Conservation (phyloP, 805 yeast genomes). For the Metschnikowia similis region DNA sequence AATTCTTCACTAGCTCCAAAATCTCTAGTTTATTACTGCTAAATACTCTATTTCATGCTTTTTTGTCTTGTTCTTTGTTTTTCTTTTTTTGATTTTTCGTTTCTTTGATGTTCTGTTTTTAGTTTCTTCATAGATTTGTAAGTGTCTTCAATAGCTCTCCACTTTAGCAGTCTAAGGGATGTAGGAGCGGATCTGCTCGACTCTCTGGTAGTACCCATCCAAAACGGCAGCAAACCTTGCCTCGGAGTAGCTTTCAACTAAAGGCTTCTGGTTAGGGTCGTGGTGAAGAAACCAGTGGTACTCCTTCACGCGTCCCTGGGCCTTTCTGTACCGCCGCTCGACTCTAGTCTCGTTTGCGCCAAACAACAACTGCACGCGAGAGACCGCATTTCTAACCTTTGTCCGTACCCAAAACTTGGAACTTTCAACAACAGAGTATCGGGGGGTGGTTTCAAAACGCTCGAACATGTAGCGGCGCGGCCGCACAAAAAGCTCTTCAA, state of each 20-base stretch:
- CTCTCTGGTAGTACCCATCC: neutral
- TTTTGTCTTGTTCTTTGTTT: too few relatives aligned
- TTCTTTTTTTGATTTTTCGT: too few relatives aligned
- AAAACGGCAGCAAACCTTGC: neutral
- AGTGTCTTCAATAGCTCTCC: too few relatives aligned
- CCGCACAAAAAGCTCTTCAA: neutral
- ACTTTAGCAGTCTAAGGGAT: neutral
- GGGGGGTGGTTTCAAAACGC: neutral
- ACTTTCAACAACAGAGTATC: neutral
- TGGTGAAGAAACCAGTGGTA: neutral
- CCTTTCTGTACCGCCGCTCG: neutral
- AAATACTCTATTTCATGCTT: too few relatives aligned
- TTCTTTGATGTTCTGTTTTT: too few relatives aligned
- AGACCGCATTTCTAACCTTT: neutral
- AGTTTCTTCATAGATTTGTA: too few relatives aligned
- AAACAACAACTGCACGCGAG: neutral
- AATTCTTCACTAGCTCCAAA: too few relatives aligned
- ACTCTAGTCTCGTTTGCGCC: neutral
- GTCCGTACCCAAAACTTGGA: neutral
- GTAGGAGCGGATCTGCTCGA: neutral
- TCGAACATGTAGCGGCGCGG: neutral
- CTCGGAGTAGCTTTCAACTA: neutral
- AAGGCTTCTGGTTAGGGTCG: neutral
- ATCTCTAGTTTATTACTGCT: too few relatives aligned
- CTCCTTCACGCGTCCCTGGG: neutral